Percentiles rank a stretch among this genome's conserved stretches.
phyloP scores from a whole-genome alignment of 2,329 filamentous ascomycete genomes.

The Bipolaris cookei region DNA sequence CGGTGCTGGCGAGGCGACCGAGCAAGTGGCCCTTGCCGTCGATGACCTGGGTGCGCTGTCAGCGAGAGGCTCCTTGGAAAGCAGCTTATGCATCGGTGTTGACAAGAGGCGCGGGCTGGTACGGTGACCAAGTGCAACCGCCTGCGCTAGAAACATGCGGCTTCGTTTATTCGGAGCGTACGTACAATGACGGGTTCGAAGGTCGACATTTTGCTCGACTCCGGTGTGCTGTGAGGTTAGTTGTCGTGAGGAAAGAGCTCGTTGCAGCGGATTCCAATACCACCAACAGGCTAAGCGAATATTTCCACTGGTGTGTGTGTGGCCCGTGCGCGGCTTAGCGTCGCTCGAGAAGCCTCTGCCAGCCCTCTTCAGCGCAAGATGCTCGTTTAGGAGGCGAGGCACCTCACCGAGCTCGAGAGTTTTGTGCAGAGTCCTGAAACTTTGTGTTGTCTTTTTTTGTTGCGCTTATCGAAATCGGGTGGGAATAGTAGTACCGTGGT shows the following conservation, averaged over 20 bases:
- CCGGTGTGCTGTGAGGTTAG: slow-evolving; percentile 45
- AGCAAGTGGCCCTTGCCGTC: slow-evolving; percentile 99
- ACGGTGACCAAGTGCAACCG: slow-evolving; percentile 19
- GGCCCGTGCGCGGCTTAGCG: slow-evolving; percentile 14
- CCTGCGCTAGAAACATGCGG: slow-evolving; percentile 8
- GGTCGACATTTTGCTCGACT: slow-evolving; percentile 64
- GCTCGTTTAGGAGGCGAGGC: not conserved
- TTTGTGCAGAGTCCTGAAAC: not conserved
- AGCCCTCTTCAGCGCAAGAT: not conserved
- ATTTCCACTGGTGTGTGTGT: slow-evolving; percentile 12
- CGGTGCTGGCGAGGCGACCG: slow-evolving; percentile 96
- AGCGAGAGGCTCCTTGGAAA: slow-evolving; percentile 29
- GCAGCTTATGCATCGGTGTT: slow-evolving; percentile 7
- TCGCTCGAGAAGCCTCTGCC: slow-evolving; percentile 4
- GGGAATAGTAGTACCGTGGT: not conserved
- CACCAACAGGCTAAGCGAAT: slow-evolving; percentile 15
- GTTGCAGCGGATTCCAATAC: slow-evolving; percentile 20
- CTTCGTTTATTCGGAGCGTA: slow-evolving; percentile 40
- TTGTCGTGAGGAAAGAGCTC: slow-evolving; percentile 26
- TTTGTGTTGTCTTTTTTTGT: not conserved
- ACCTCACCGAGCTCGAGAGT: not conserved
- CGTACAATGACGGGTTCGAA: slow-evolving; percentile 70
- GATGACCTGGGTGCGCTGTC: slow-evolving; percentile 67
- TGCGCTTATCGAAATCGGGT: not conserved
- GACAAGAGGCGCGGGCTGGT: slow-evolving; percentile 13